Evolutionary conservation across 2,329 filamentous ascomycete species (phyloP).

Genomic region (Rhexocercosporidium sp.): DNA sequence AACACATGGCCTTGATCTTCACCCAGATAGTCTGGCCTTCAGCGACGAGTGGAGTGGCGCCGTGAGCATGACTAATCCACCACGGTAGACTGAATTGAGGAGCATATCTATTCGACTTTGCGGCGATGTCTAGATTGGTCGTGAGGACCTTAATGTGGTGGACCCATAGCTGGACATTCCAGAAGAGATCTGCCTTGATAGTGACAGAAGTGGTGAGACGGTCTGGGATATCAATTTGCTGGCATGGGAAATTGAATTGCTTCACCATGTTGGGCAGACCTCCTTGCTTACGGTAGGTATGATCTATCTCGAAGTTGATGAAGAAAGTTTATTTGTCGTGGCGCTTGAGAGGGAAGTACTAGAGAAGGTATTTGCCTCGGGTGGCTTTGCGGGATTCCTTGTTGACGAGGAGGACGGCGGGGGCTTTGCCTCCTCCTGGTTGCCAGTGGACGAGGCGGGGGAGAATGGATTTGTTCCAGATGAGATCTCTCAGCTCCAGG

Average conservation of each 20-base stretch:
- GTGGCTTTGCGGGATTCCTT: neutral
- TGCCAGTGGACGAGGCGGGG: constrained; percentile 4
- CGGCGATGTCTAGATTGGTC: neutral
- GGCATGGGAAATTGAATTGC: neutral
- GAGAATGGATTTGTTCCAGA: neutral
- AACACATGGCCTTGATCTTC: constrained; percentile 1
- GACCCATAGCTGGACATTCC: constrained; percentile 9
- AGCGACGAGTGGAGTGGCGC: neutral
- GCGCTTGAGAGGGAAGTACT: neutral
- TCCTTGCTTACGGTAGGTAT: constrained; percentile 7
- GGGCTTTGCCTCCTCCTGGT: neutral
- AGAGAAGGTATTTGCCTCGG: neutral
- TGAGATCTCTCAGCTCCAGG: neutral
- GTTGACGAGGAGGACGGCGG: neutral
- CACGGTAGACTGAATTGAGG: neutral
- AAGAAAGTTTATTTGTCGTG: constrained; percentile 3
- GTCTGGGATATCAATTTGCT: neutral
- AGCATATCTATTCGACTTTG: neutral
- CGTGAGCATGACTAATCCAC: neutral
- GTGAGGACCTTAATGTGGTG: neutral
- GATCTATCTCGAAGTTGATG: constrained; percentile 11
- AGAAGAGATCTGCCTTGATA: neutral
- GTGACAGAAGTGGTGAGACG: neutral
- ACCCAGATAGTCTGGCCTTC: neutral
- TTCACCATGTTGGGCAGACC: neutral